Evolutionary conservation across 495 filamentous ascomycete genomes (phyloP).

Genomic region (Parathielavia hyrcaniae): DNA sequence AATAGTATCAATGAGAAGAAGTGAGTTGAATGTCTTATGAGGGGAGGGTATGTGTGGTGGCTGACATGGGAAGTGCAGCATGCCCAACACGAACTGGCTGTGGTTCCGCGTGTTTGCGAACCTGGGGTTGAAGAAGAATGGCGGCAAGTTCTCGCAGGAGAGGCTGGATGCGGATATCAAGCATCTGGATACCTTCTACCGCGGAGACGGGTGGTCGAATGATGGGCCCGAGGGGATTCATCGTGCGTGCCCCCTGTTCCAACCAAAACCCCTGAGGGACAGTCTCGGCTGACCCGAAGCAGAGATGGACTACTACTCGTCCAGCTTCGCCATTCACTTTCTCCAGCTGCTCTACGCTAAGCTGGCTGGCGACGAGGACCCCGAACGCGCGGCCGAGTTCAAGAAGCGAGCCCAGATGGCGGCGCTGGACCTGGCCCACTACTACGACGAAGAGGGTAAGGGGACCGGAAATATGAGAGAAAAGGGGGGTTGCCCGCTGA

Average conservation of each 20-base stretch:
- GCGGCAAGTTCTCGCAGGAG: slow-evolving; percentile 57
- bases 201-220: slow-evolving; percentile 73
- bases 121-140: slow-evolving; percentile 64
- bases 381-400: slow-evolving; percentile 61
- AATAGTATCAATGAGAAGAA: slow-evolving; percentile 68
- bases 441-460: slow-evolving; percentile 60
- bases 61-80: slow-evolving; percentile 29
- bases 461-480: neutral
- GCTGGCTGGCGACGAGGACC: slow-evolving; percentile 61
- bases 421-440: slow-evolving; percentile 66
- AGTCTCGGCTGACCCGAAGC: neutral
- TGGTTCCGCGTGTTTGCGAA: slow-evolving; percentile 84
- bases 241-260: slow-evolving; percentile 33
- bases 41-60: neutral
- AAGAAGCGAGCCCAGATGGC: slow-evolving; percentile 56
- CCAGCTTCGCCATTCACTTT: slow-evolving; percentile 73
- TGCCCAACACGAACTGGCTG: slow-evolving; percentile 59
- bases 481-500: neutral
- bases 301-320: slow-evolving; percentile 80
- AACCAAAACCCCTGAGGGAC: neutral
- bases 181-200: slow-evolving; percentile 72
- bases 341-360: slow-evolving; percentile 71
- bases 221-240: slow-evolving; percentile 70
- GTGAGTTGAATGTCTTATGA: slow-evolving; percentile 24
- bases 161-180: slow-evolving; percentile 66